Conservation (phyloP, 768 basidiomycete genomes). For the Cytidiella melzeri region DNA sequence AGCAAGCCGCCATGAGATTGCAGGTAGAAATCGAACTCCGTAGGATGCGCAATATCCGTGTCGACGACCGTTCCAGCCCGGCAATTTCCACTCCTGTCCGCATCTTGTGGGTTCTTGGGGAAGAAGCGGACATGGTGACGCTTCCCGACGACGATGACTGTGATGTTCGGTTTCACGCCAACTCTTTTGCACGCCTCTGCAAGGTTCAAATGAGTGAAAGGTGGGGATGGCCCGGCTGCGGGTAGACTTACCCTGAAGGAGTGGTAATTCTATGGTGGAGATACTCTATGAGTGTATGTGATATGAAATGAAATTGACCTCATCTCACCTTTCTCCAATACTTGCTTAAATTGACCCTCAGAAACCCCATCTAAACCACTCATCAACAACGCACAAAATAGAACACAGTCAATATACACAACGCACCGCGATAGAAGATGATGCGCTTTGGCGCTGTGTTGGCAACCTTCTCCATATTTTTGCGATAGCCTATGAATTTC, state of each 20-base stretch:
- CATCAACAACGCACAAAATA: not conserved
- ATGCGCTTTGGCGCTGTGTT: conserved; percentile 55
- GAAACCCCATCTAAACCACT: conserved; percentile 41
- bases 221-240: not conserved
- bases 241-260: conserved; percentile 44
- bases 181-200: conserved; percentile 54
- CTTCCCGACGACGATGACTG: conserved; percentile 77
- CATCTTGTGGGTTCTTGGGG: conserved; percentile 37
- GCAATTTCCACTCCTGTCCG: conserved; percentile 66
- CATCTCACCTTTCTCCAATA: conserved; percentile 47
- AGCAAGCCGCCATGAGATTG: conserved; percentile 73
- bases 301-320: too few species aligned
- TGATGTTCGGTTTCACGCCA: conserved; percentile 59
- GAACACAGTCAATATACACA: conserved; percentile 3
- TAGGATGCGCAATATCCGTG: conserved; percentile 58
- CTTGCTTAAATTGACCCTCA: conserved; percentile 45
- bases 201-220: not conserved
- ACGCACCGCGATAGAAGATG: conserved; percentile 67
- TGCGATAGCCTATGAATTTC: conserved; percentile 56
- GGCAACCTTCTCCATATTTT: conserved; percentile 43
- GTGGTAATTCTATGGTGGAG: conserved; percentile 34
- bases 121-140: conserved; percentile 66
- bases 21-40: conserved; percentile 74
- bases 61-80: conserved; percentile 78
- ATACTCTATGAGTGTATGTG: conserved; percentile 1